A percentile compares a stretch with the other conserved stretches of the same genome.
phyloP scores from a whole-genome alignment of 305 asterid species.

The Fraxinus paxiana region DNA sequence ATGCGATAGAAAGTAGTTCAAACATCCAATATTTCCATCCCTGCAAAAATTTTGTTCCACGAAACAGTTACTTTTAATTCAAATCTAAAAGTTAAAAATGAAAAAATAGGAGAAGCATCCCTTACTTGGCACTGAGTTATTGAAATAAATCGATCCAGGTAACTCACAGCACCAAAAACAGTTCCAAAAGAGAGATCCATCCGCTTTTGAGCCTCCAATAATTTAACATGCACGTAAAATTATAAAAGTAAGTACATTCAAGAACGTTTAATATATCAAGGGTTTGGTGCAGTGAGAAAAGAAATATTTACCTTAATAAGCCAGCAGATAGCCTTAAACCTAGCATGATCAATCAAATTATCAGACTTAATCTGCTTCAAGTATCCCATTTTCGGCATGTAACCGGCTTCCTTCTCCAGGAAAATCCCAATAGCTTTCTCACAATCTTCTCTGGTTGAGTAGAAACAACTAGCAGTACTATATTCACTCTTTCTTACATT shows the following conservation, averaged over 20 bases:
- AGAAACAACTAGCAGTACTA: neutral
- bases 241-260: neutral
- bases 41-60: slow-evolving; percentile 19
- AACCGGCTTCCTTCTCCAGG: slow-evolving; percentile 38
- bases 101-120: neutral
- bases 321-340: slow-evolving; percentile 51
- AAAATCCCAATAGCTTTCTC: slow-evolving; percentile 32
- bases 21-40: slow-evolving; percentile 58
- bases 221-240: neutral
- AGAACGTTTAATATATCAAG: neutral
- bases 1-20: slow-evolving; percentile 57
- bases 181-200: slow-evolving; percentile 49
- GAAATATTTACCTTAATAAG: slow-evolving; percentile 45
- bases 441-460: slow-evolving; percentile 33
- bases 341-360: slow-evolving; percentile 28
- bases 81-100: neutral
- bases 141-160: slow-evolving; percentile 65
- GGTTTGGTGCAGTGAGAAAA: neutral
- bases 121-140: slow-evolving; percentile 42
- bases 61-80: neutral
- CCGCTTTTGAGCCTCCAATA: slow-evolving; percentile 48
- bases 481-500: neutral
- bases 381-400: slow-evolving; percentile 41
- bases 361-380: slow-evolving; percentile 19
- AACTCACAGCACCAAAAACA: slow-evolving; percentile 54